Percentiles rank a stretch among this genome's conserved stretches.
Conservation (phyloP, 257 asterid species). For the Solanum tacnaense region DNA sequence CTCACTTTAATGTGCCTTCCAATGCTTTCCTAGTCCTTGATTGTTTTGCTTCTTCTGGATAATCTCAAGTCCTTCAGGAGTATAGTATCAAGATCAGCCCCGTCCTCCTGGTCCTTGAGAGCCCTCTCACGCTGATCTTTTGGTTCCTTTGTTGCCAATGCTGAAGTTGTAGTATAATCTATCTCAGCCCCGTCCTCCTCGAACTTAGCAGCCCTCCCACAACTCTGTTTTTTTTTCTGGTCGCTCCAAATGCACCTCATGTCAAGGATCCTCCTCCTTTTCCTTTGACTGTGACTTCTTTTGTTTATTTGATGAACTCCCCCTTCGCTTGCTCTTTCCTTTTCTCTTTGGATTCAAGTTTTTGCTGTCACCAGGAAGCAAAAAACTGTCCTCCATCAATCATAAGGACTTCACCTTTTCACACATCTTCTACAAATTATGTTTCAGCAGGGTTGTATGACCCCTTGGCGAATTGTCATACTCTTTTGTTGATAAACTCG, state of each 20-base stretch:
- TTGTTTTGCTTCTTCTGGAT: background rate
- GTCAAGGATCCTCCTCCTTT: background rate
- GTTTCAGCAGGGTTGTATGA: constrained; percentile 29
- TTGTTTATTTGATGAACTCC: background rate
- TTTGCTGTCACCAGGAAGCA: background rate
- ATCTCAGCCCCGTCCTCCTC: background rate
- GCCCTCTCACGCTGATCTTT: constrained; percentile 2
- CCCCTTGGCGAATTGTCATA: constrained; percentile 26
- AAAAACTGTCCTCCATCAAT: background rate
- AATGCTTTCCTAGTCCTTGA: background rate
- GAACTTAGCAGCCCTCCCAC: background rate
- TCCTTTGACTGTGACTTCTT: background rate
- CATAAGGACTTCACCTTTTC: background rate
- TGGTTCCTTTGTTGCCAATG: background rate
- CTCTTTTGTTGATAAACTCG: background rate
- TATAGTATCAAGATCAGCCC: background rate
- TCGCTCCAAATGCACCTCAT: background rate
- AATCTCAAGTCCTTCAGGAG: background rate
- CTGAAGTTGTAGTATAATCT: background rate
- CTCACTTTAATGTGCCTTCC: background rate
- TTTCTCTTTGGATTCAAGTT: background rate
- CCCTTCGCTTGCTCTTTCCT: background rate
- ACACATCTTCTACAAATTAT: background rate
- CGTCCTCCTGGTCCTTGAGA: background rate
- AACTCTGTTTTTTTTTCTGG: background rate